Percentiles rank a stretch among this genome's conserved stretches.
Conservation (phyloP, 148 eudicot genomes). For the Heliosperma pusillum region DNA sequence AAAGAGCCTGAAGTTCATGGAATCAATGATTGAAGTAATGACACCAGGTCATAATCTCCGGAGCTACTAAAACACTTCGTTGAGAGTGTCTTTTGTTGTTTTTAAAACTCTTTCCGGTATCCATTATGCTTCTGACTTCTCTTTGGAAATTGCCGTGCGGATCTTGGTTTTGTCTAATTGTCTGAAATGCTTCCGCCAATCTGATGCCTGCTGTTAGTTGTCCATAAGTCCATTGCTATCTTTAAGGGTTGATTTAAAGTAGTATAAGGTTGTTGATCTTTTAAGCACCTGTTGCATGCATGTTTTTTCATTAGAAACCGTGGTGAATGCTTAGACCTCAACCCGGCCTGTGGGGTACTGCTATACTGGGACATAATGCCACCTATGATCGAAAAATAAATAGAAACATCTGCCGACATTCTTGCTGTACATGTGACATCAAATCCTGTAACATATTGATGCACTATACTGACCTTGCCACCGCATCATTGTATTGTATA, state of each 20-base stretch:
- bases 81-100: slow-evolving; percentile 6
- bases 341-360: neutral
- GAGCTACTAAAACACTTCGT: neutral
- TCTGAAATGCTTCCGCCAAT: neutral
- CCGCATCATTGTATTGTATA: too few relatives aligned
- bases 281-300: neutral
- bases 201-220: neutral
- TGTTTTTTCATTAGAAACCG: neutral
- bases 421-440: neutral
- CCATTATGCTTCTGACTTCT: neutral
- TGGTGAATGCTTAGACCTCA: slow-evolving; percentile 14
- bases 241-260: slow-evolving; percentile 1
- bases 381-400: neutral
- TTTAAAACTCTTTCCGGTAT: neutral
- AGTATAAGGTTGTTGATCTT: slow-evolving; percentile 4
- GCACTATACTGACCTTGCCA: neutral
- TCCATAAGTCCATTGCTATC: neutral
- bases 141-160: neutral
- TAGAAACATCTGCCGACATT: neutral
- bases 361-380: neutral
- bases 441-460: neutral
- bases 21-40: slow-evolving; percentile 94
- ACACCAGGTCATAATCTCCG: slow-evolving; percentile 58
- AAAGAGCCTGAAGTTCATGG: slow-evolving; percentile 84
- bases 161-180: neutral